Percentiles rank a stretch among this genome's conserved stretches.
phyloP scores from a whole-genome alignment of 345 rosid species.

The Excoecaria cochinchinensis region DNA sequence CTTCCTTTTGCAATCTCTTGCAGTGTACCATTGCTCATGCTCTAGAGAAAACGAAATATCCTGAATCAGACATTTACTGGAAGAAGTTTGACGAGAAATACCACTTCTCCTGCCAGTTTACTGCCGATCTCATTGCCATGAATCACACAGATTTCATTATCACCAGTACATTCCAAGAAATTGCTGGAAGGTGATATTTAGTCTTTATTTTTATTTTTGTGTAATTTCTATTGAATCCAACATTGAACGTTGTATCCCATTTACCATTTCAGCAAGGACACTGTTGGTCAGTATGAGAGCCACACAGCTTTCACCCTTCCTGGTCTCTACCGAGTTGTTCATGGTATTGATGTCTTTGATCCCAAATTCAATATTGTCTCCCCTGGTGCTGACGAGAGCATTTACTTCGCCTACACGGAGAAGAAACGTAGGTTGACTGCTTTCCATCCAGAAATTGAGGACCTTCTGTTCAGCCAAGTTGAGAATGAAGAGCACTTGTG shows the following conservation, averaged over 20 bases:
- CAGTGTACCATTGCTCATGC: constrained; percentile 99
- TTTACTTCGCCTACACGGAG: constrained; percentile 71
- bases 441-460: constrained; percentile 68
- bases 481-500: constrained; percentile 76
- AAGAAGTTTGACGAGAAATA: constrained; percentile 85
- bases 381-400: constrained; percentile 77
- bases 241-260: neutral
- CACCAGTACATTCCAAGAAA: constrained; percentile 97
- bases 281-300: constrained; percentile 92
- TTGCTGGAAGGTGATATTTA: constrained; percentile 79
- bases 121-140: constrained; percentile 93
- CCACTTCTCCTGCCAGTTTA: constrained; percentile 94
- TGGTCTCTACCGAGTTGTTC: constrained; percentile 87
- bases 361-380: constrained; percentile 94
- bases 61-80: constrained; percentile 96
- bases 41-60: constrained; percentile 91
- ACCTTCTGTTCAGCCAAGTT: constrained; percentile 66
- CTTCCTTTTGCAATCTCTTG: constrained; percentile 8
- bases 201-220: neutral
- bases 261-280: constrained; percentile 57
- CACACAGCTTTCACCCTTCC: constrained; percentile 90
- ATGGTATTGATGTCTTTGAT: constrained; percentile 77
- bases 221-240: neutral
- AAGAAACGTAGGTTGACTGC: constrained; percentile 49
- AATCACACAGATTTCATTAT: constrained; percentile 96